Evolutionary conservation across 176 grass and related monocot genomes (phyloP).

Genomic region (Lolium rigidum): DNA sequence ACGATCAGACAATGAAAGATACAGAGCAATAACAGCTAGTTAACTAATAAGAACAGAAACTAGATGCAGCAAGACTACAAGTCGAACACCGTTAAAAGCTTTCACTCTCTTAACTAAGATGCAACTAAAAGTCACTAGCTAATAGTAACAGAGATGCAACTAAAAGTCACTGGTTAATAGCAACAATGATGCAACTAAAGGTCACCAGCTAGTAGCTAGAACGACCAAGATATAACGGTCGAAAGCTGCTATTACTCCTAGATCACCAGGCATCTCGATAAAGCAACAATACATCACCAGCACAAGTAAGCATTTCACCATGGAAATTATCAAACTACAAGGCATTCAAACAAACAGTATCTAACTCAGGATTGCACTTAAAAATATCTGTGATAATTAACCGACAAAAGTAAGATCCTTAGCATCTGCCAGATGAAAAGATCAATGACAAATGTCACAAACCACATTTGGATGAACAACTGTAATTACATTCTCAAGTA

Average conservation of each 20-base stretch:
- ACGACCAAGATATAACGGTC: not conserved
- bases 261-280: not conserved
- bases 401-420: not conserved
- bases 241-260: not conserved
- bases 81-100: too few relatives aligned
- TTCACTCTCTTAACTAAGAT: too few relatives aligned
- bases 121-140: too few relatives aligned
- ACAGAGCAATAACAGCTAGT: not conserved
- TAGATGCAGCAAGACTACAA: not conserved
- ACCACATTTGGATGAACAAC: not conserved
- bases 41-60: constrained; percentile 8
- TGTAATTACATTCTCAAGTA: not conserved
- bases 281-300: not conserved
- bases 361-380: not conserved
- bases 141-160: too few relatives aligned
- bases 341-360: constrained; percentile 16
- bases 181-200: too few relatives aligned
- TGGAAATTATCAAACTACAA: not conserved
- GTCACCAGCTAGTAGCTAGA: too few relatives aligned
- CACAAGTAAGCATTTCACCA: not conserved
- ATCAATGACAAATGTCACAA: not conserved
- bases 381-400: not conserved
- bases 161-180: too few relatives aligned
- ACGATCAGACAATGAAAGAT: not conserved
- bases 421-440: not conserved